Base-by-base conservation (phyloP, 1,284 basidiomycete genomes). In the Vanrija pseudolonga region DNA sequence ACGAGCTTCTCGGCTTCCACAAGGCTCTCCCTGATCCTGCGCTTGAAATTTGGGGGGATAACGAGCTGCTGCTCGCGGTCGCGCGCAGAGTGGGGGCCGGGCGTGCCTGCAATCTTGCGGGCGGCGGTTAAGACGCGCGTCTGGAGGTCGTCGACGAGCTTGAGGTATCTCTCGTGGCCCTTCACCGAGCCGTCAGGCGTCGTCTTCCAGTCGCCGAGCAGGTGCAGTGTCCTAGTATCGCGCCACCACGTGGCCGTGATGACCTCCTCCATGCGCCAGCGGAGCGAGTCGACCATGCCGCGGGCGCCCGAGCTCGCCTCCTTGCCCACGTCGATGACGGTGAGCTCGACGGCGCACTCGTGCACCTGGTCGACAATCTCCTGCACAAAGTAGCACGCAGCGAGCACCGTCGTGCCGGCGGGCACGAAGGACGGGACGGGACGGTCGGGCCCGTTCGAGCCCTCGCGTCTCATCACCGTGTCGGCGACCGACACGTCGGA, bases 181-280 rank as follows among this genome's bases (percentile, higher is more conserved):
- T 65, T 78, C 24, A 20, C 32, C 64, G 43, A 50, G 67, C 61
- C 76, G 14, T 32, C 32, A 12, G 32, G 32, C 70, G 79, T 59
- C 56, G 84, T 79, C 14, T 82, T 78, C 93, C 94, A 98, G 41
- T 85, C 84, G 71, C 98, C 96, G 19, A 98, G 81, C 54, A 85
- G 80, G 74, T 92, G 87, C 68, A 98, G 88, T 9, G 87, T 74
- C 57, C 85, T 84, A 0, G 94, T 86, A 70, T 99, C 95, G 78
- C 87, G 81, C 42, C 89, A 72, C 96, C 96, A 99, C 11, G 83
- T 80, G 19, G 80, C 80, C 46, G 87, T 83, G 18, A 98, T 80
- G 26, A 89, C 82, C 67, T 95, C 90, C 47, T 85, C 85, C 72
- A 98, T 93, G 62, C 85, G 84, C 89, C 93, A 97, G 62, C 89